A percentile compares a stretch with the other conserved stretches of the same genome.
Evolutionary conservation across 2,329 filamentous ascomycete species (phyloP).

Genomic region (Colletotrichum costaricense): DNA sequence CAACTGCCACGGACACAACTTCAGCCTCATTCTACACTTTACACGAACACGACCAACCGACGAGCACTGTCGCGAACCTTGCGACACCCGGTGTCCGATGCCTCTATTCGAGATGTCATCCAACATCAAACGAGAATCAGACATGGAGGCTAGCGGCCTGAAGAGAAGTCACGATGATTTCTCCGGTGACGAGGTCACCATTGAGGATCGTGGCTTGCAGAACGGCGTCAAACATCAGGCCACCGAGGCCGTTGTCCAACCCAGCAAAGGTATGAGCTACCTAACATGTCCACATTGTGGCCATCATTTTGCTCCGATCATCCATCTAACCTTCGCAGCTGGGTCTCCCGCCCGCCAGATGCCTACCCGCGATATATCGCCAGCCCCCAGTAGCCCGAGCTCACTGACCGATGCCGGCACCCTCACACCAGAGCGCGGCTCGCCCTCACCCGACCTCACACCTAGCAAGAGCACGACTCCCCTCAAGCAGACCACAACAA

Average conservation of each 20-base stretch:
- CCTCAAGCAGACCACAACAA: not conserved
- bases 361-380: slow-evolving; percentile 33
- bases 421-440: slow-evolving; percentile 51
- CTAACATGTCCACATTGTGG: not conserved
- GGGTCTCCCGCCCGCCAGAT: slow-evolving; percentile 10
- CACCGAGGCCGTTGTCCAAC: slow-evolving; percentile 15
- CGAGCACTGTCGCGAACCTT: slow-evolving; percentile 8
- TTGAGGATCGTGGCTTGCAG: slow-evolving; percentile 35
- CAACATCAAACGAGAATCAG: slow-evolving; percentile 53
- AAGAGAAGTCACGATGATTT: slow-evolving; percentile 62
- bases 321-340: not conserved
- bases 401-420: slow-evolving; percentile 55
- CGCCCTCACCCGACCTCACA: slow-evolving; percentile 45
- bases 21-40: not conserved
- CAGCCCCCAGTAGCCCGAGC: slow-evolving; percentile 24
- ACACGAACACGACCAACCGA: not conserved
- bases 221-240: slow-evolving; percentile 31
- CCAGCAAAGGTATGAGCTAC: slow-evolving; percentile 16
- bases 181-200: slow-evolving; percentile 43
- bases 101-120: slow-evolving; percentile 59
- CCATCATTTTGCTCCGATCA: not conserved
- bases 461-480: slow-evolving; percentile 30
- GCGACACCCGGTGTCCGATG: slow-evolving; percentile 48
- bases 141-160: slow-evolving; percentile 52
- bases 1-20: not conserved